phyloP scores from a whole-genome alignment of 768 basidiomycete species.

The Boletus vermiculosoides region DNA sequence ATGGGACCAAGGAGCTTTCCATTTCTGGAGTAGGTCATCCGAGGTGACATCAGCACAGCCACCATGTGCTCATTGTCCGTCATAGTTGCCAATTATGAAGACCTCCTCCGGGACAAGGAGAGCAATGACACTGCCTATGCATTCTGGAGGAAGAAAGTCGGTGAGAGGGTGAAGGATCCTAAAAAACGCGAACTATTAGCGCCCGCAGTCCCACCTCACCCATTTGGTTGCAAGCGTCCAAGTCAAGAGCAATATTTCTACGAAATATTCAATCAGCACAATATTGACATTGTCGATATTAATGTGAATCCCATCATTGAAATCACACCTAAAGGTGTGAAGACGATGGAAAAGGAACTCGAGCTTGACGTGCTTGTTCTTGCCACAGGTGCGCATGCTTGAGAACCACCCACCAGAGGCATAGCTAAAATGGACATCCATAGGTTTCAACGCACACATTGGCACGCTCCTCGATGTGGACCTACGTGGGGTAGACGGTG shows the following conservation, averaged over 20 bases:
- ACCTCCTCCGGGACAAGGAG: neutral
- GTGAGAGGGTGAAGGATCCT: neutral
- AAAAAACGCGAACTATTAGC: neutral
- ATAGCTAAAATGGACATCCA: neutral
- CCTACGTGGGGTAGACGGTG: slow-evolving; percentile 8
- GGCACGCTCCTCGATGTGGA: slow-evolving; percentile 10
- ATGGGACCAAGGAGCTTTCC: slow-evolving; percentile 10
- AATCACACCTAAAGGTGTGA: slow-evolving; percentile 7
- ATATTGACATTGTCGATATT: slow-evolving; percentile 13
- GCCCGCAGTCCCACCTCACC: neutral
- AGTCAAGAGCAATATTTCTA: neutral
- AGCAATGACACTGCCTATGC: slow-evolving; percentile 2
- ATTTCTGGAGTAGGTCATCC: slow-evolving; percentile 9
- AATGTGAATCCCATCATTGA: slow-evolving; percentile 9
- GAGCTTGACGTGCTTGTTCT: slow-evolving; percentile 11
- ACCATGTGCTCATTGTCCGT: neutral
- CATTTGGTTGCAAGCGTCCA: neutral
- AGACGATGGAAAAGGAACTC: slow-evolving; percentile 6
- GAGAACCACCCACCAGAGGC: neutral
- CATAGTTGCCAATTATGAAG: slow-evolving; percentile 12
- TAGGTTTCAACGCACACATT: neutral
- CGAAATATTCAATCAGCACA: slow-evolving; percentile 2
- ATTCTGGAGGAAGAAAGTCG: slow-evolving; percentile 15
- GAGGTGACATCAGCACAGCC: neutral
- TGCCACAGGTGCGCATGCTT: slow-evolving; percentile 2